Conservation (phyloP, 352 stramenopile species). For the Phytophthora niederhauseri region DNA sequence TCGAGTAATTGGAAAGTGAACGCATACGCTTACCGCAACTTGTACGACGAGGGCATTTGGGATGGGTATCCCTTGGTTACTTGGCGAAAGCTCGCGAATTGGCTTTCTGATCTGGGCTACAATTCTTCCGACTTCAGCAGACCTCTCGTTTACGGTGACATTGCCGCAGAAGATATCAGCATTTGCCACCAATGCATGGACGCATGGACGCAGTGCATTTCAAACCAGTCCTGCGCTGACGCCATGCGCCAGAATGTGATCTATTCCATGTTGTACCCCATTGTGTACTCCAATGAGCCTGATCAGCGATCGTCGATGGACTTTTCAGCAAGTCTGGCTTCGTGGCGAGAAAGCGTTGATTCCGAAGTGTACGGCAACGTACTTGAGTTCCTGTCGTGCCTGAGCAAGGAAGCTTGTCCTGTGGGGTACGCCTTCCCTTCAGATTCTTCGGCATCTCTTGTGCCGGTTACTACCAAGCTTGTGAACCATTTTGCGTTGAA, state of each 20-base stretch:
- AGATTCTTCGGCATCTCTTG: slow-evolving; percentile 8
- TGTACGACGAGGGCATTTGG: not conserved
- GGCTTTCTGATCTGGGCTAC: slow-evolving; percentile 12
- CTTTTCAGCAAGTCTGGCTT: slow-evolving; percentile 8
- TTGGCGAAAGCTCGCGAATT: slow-evolving; percentile 17
- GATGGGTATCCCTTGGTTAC: slow-evolving; percentile 11
- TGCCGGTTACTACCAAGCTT: slow-evolving; percentile 13
- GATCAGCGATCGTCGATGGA: slow-evolving; percentile 13
- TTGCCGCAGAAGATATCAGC: slow-evolving; percentile 8
- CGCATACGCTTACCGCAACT: slow-evolving; percentile 12
- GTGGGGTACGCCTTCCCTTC: slow-evolving; percentile 24
- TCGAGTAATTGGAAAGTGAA: slow-evolving; percentile 22
- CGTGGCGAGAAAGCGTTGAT: not conserved
- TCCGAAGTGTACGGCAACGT: slow-evolving; percentile 2
- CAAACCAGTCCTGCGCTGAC: slow-evolving; percentile 1
- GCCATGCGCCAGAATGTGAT: slow-evolving; percentile 18
- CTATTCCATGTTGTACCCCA: not conserved
- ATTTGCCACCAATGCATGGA: slow-evolving; percentile 22
- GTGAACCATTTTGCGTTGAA: slow-evolving; percentile 13
- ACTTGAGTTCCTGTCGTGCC: slow-evolving; percentile 21
- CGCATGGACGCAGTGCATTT: slow-evolving; percentile 11
- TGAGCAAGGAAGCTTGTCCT: slow-evolving; percentile 17
- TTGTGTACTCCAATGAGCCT: not conserved
- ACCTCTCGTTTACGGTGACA: not conserved
- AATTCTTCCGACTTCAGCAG: not conserved